A percentile compares a stretch with the other conserved stretches of the same genome.
Evolutionary conservation across 768 basidiomycete species (phyloP).

Genomic region (Strobilomyces echinocephalus): DNA sequence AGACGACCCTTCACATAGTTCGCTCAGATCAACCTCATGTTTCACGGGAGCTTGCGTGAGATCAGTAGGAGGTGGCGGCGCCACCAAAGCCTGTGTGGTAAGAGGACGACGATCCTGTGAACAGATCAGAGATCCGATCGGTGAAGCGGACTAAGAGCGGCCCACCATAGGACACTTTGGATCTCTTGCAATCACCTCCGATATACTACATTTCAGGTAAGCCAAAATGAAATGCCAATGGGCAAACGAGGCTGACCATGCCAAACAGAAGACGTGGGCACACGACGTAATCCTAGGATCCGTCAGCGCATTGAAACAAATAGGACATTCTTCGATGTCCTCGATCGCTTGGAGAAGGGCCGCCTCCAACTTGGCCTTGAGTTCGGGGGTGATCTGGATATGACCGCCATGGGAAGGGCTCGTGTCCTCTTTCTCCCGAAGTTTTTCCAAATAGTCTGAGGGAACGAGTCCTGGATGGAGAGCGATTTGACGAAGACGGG

Average conservation of each 20-base stretch:
- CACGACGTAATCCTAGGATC: slow-evolving; percentile 74
- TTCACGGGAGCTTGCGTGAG: slow-evolving; percentile 54
- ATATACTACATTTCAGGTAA: slow-evolving; percentile 44
- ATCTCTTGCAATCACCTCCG: slow-evolving; percentile 63
- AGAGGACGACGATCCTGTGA: slow-evolving; percentile 67
- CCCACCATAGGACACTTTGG: slow-evolving; percentile 79
- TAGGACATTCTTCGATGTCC: slow-evolving; percentile 78
- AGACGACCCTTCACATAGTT: slow-evolving; percentile 54
- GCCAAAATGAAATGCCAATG: neutral
- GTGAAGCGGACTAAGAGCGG: neutral
- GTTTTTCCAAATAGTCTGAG: slow-evolving; percentile 60
- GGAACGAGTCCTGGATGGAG: slow-evolving; percentile 78
- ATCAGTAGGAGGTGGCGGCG: slow-evolving; percentile 62
- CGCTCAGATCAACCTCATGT: slow-evolving; percentile 37
- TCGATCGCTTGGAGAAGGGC: slow-evolving; percentile 64
- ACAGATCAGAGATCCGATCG: neutral
- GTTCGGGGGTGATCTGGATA: slow-evolving; percentile 46
- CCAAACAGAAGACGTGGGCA: slow-evolving; percentile 65
- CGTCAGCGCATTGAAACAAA: slow-evolving; percentile 57
- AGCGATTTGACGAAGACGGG: slow-evolving; percentile 77
- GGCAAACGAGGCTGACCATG: slow-evolving; percentile 45
- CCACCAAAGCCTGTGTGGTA: slow-evolving; percentile 50
- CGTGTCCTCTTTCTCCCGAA: slow-evolving; percentile 34
- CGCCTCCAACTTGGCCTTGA: slow-evolving; percentile 52
- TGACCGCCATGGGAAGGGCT: slow-evolving; percentile 17